These are phyloP conservation scores for Coemansia sp. DNA, from an alignment of 192 early-diverging fungal genomes.

Conservation along the genomic window DNA sequence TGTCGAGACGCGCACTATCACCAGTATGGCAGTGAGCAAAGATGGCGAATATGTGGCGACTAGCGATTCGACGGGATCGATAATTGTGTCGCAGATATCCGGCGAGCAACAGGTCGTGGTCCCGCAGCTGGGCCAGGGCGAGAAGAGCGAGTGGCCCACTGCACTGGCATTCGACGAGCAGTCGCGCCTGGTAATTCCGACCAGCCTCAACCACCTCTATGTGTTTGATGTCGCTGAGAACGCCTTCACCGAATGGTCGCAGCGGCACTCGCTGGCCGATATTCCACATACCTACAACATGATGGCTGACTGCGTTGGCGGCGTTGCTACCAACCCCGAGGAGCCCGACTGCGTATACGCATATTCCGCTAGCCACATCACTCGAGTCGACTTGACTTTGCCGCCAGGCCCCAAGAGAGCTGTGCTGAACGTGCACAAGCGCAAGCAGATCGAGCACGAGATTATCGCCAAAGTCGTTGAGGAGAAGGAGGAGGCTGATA, in stretches of 20 bases:
- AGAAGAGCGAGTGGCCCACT: conserved; percentile 28
- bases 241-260: conserved; percentile 84
- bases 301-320: conserved; percentile 72
- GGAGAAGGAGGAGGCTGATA: conserved; percentile 41
- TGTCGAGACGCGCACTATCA: conserved; percentile 61
- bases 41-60: conserved; percentile 84
- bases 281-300: conserved; percentile 69
- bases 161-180: conserved; percentile 31
- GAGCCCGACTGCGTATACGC: conserved; percentile 66
- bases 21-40: conserved; percentile 70
- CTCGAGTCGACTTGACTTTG: conserved; percentile 70
- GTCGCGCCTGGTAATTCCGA: conserved; percentile 44
- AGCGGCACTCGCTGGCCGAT: conserved; percentile 60
- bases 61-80: conserved; percentile 72
- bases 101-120: conserved; percentile 53
- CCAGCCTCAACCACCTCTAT: conserved; percentile 79
- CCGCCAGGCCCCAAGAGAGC: conserved; percentile 60
- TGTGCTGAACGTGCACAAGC: conserved; percentile 61
- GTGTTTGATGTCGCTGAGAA: conserved; percentile 65
- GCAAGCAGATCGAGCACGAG: conserved; percentile 60
- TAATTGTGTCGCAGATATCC: conserved; percentile 77
- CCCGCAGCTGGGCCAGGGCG: conserved; percentile 20
- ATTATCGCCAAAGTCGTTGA: conserved; percentile 43
- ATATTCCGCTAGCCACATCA: conserved; percentile 73
- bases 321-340: conserved; percentile 70